phyloP scores from a whole-genome alignment of 73 alveolate genomes.

The Paraurostyla sp. region DNA sequence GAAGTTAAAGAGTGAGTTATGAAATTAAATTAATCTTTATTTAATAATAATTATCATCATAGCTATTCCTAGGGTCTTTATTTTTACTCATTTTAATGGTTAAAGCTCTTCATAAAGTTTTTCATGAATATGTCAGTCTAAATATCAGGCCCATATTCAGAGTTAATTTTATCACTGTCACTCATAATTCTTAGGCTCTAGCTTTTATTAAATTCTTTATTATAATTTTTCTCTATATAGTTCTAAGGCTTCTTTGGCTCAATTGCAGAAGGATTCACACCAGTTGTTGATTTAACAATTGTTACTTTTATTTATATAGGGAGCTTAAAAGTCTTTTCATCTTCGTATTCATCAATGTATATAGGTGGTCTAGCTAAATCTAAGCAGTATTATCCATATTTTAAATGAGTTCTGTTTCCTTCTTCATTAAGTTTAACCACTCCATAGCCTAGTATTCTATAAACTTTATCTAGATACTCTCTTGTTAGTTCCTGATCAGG shows the following conservation, averaged over 20 bases:
- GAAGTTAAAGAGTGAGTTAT: background rate
- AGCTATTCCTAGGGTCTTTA: background rate
- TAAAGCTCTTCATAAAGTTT: constrained; percentile 39
- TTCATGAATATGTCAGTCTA: constrained; percentile 33
- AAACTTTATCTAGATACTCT: constrained; percentile 40
- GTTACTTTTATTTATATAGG: constrained; percentile 28
- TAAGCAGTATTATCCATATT: constrained; percentile 5
- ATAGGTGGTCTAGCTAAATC: constrained; percentile 51
- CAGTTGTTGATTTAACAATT: constrained; percentile 20
- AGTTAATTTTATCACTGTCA: too few relatives aligned
- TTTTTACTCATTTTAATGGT: background rate
- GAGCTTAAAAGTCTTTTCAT: background rate
- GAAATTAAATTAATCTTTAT: constrained; percentile 9
- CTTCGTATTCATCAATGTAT: constrained; percentile 26
- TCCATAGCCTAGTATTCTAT: constrained; percentile 15
- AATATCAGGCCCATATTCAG: background rate
- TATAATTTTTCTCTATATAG: background rate
- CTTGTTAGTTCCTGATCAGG: background rate
- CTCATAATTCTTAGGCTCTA: background rate
- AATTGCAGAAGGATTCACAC: background rate
- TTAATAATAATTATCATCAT: background rate
- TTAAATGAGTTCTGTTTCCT: constrained; percentile 23
- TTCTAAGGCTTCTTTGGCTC: background rate
- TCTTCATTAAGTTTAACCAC: constrained; percentile 31
- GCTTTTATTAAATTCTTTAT: background rate